Base-by-base conservation (phyloP, 2,329 filamentous ascomycete genomes). In the Alternaria ventricosa region DNA sequence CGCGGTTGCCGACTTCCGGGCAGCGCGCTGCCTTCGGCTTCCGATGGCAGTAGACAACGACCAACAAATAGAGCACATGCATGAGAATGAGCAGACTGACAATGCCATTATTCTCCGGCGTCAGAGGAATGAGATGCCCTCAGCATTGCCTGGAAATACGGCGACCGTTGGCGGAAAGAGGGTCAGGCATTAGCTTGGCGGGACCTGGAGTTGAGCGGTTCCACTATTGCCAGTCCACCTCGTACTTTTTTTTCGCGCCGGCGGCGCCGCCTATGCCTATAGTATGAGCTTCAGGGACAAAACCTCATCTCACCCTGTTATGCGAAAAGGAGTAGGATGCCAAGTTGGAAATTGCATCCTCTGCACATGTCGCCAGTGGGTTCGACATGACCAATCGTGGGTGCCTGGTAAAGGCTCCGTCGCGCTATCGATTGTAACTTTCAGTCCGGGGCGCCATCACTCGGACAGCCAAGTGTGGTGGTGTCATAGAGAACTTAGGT, bases 361-460 rank as follows among this genome's bases (percentile, higher is more conserved):
- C 51, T n/a, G 30, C 53, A 60, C 51, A 47, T 53, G 50, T 57
- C 58, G 36, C 25, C 28, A 3, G 36, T 28, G 28, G 46, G 36
- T 41, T 66, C 55, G 27, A 61, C 56, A 62, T 30, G 30, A 22
- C 44, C 50, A 18, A 43, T 44, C 18, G 12, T 53, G 20, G 23
- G 18, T 44, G 4, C 25, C n/a, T 43, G 45, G 50, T 7, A 44
- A 56, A 23, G 12, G 28, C 25, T 65, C 41, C 49, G 55, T 60
- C 53, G 49, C 44, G 61, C 68, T 68, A 69, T 71, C 47, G 67
- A 69, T 64, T 68, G 51, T 22, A 45, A 13, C 59, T 33, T 56
- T 7, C 13, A 46, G 41, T 46, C 54, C 25, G 41, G 36, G 41
- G 12, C 54, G n/a, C 20, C 49, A 36, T 53, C 30, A 12, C 18